Conservation (phyloP, 768 basidiomycete genomes). For the Boletus rubescentipes region DNA sequence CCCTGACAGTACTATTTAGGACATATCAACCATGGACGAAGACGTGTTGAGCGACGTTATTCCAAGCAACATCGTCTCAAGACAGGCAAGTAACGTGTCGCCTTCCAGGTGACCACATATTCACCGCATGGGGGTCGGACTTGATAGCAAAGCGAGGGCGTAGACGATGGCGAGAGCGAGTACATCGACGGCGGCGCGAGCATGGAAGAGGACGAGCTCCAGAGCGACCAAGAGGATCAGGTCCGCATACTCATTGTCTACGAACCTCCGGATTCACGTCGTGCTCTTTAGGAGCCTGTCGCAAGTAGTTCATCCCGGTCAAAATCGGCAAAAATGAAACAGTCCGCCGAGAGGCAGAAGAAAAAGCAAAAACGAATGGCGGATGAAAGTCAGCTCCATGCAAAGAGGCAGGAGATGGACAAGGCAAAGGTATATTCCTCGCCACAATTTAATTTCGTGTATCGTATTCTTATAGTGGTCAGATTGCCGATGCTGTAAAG, state of each 20-base stretch:
- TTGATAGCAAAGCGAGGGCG: slow-evolving; percentile 60
- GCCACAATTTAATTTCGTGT: neutral
- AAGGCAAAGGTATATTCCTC: slow-evolving; percentile 71
- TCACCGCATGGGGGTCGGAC: slow-evolving; percentile 26
- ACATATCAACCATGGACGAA: slow-evolving; percentile 47
- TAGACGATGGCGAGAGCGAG: slow-evolving; percentile 70
- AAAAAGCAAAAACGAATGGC: slow-evolving; percentile 60
- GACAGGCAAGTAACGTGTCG: slow-evolving; percentile 55
- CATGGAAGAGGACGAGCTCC: slow-evolving; percentile 61
- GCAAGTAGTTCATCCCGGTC: slow-evolving; percentile 28
- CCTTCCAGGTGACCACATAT: slow-evolving; percentile 3
- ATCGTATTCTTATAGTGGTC: slow-evolving; percentile 12
- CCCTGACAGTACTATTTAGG: slow-evolving; percentile 13
- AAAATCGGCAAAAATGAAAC: slow-evolving; percentile 37
- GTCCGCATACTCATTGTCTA: slow-evolving; percentile 13
- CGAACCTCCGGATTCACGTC: slow-evolving; percentile 1
- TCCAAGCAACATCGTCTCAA: slow-evolving; percentile 87
- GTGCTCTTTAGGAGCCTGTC: slow-evolving; percentile 17
- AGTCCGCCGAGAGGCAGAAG: slow-evolving; percentile 39
- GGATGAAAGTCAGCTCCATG: slow-evolving; percentile 67
- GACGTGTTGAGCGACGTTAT: slow-evolving; percentile 90
- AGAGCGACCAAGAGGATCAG: slow-evolving; percentile 51
- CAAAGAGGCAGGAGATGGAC: slow-evolving; percentile 80
- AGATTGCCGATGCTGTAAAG: slow-evolving; percentile 94
- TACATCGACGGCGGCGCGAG: slow-evolving; percentile 54